Base-by-base conservation (phyloP, 2,329 filamentous ascomycete genomes). In the Trichoderma aggressivum region DNA sequence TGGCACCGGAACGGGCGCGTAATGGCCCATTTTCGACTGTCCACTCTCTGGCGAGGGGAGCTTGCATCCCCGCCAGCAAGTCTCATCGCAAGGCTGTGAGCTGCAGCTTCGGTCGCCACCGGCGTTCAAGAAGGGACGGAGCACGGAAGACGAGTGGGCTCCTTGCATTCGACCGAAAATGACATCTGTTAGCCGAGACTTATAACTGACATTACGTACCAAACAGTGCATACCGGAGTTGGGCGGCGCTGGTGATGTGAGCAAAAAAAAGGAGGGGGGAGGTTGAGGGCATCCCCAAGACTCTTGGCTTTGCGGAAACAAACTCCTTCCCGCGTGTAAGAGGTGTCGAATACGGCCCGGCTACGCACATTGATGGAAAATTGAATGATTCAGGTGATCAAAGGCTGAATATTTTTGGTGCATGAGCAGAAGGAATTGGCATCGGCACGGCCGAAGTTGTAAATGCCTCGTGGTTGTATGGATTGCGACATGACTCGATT, bases 381-480 rank as follows among this genome's bases (percentile, higher is more conserved):
- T 21, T 26, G 14, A 60, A 26, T 6, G 39, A 26, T 53, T 69
- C 43, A 59, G 66, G 28, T 34, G 30, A 47, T 56, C 64, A 32
- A 47, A 39, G n/a, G 36, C 18, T 32, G 50, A 58, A 67, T 59
- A 47, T 43, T 43, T n/a, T 16, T 50, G 16, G 39, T 50, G 39
- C 11, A 50, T 65, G 47, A 55, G 3, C 39, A n/a, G 62, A 55
- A 43, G 47, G 30, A 50, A 36, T 34, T 53, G 39, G 30, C 56
- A 36, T 69, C 66, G 66, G 66, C 28, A n/a, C 32, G n/a, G 8
- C 66, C 66, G 66, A 61, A 26, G n/a, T 30, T 53, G 39, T 69
- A 69, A 69, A 69, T 69, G 56, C 66, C 66, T 60, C 56, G 66
- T 11, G 26, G n/a, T 61, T 69, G 43, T 55, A 65, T 65, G 61